Evolutionary conservation across 768 basidiomycete species (phyloP).

Genomic region (Tulasnella sp.): DNA sequence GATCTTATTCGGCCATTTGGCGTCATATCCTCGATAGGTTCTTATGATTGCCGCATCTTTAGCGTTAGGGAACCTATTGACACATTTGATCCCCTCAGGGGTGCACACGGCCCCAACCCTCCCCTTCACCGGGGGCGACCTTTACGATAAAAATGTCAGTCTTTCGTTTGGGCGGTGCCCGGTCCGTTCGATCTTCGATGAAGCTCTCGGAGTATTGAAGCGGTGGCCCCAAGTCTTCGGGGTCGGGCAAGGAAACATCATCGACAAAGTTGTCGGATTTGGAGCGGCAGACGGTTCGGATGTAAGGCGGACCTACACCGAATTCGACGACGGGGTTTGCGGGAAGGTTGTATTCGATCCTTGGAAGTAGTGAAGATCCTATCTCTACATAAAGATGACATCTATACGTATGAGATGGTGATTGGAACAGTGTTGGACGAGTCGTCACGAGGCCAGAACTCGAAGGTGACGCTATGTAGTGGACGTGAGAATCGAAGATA

Average conservation of each 20-base stretch:
- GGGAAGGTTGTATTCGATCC: constrained; percentile 78
- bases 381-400: background rate
- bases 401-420: background rate
- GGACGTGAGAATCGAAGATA: background rate
- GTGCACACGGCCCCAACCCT: constrained; percentile 31
- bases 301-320: constrained; percentile 50
- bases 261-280: constrained; percentile 64
- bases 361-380: constrained; percentile 45
- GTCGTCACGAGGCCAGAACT: constrained; percentile 14
- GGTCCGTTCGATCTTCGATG: constrained; percentile 72
- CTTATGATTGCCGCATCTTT: constrained; percentile 56
- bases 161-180: constrained; percentile 68
- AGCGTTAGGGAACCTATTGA: constrained; percentile 33
- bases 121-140: constrained; percentile 45
- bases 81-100: constrained; percentile 9
- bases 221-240: constrained; percentile 72
- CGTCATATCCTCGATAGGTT: constrained; percentile 59
- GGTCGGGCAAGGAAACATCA: constrained; percentile 60
- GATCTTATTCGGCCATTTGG: constrained; percentile 73
- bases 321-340: constrained; percentile 67
- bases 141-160: constrained; percentile 76
- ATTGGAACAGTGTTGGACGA: background rate
- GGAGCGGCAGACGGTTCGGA: constrained; percentile 37
- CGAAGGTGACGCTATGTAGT: background rate
- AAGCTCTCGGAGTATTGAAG: constrained; percentile 64